phyloP scores from a whole-genome alignment of 306 rosid species.

The Lagenaria siceraria region DNA sequence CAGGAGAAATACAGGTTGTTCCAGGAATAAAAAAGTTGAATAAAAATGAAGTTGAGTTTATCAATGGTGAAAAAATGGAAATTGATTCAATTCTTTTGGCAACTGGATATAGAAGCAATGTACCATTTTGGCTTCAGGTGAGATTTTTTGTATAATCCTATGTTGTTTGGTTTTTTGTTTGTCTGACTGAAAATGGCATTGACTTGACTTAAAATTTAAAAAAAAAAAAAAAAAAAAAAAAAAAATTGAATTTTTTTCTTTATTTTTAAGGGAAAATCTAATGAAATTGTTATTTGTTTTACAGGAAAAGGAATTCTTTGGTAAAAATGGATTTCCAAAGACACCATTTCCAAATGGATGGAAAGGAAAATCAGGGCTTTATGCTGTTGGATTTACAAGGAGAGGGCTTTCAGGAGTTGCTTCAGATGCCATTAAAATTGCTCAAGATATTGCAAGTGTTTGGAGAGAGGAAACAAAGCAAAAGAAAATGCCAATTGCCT shows the following conservation, averaged over 20 bases:
- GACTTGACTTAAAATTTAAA: no score
- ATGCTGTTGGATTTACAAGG: slow-evolving; percentile 90
- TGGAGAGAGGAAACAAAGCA: slow-evolving; percentile 71
- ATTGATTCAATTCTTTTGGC: slow-evolving; percentile 70
- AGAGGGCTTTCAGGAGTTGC: slow-evolving; percentile 87
- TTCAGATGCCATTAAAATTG: slow-evolving; percentile 61
- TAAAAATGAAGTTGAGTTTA: slow-evolving; percentile 33
- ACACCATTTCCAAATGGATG: slow-evolving; percentile 68
- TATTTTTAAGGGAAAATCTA: no score
- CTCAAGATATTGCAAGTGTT: slow-evolving; percentile 55
- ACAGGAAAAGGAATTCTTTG: slow-evolving; percentile 78
- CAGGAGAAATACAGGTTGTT: slow-evolving; percentile 62
- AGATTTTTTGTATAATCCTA: slow-evolving; percentile 8
- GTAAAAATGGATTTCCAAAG: slow-evolving; percentile 74
- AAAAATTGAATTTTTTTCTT: no score
- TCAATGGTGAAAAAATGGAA: slow-evolving; percentile 32
- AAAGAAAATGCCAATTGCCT: slow-evolving; percentile 37
- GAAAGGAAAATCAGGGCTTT: slow-evolving; percentile 81
- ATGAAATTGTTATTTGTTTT: neutral
- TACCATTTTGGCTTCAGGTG: slow-evolving; percentile 96
- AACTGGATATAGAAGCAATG: slow-evolving; percentile 90
- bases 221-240: no score
- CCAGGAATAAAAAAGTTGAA: slow-evolving; percentile 54
- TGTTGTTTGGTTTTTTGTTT: neutral
- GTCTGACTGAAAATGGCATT: neutral